phyloP scores from a whole-genome alignment of 768 basidiomycete species.

The Trametes sanguinea region DNA sequence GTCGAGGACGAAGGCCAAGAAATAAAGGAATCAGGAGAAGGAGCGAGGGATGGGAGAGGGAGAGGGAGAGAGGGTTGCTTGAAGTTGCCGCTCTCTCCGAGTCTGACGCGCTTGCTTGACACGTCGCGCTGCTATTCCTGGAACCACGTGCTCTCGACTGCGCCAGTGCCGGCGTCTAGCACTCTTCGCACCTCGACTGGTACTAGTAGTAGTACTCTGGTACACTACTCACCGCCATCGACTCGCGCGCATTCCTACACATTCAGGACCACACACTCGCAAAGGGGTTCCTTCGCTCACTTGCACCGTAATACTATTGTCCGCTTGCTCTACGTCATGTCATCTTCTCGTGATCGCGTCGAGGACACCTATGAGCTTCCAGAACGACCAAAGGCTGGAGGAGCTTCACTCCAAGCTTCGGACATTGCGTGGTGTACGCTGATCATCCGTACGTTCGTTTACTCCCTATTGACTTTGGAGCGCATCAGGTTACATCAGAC shows the following conservation, averaged over 20 bases:
- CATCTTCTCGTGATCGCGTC: constrained; percentile 41
- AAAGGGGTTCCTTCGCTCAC: not conserved
- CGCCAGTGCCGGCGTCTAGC: not conserved
- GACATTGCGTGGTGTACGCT: constrained; percentile 72
- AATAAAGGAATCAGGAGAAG: not conserved
- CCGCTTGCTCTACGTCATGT: constrained; percentile 31
- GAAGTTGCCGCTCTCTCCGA: not conserved
- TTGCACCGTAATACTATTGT: not conserved
- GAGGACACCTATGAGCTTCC: constrained; percentile 80
- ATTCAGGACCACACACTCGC: too few species aligned
- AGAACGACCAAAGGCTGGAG: constrained; percentile 84
- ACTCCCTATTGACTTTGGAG: constrained; percentile 1
- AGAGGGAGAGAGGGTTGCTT: constrained; percentile 1
- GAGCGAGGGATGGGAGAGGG: not conserved
- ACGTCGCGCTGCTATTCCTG: constrained; percentile 25
- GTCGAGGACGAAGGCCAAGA: constrained; percentile 11
- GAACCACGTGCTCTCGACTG: constrained; percentile 13
- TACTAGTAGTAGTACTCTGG: too few species aligned
- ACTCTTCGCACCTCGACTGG: too few species aligned
- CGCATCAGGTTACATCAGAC: constrained; percentile 75
- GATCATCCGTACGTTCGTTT: constrained; percentile 4
- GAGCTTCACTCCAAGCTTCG: constrained; percentile 85
- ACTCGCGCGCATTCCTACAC: too few species aligned
- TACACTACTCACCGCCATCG: not conserved
- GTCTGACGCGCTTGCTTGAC: constrained; percentile 15